Evolutionary conservation across 2,329 filamentous ascomycete genomes (phyloP), one percentile per base, ranked within the genome.

Genomic region (Exophiala oligosperma): DNA sequence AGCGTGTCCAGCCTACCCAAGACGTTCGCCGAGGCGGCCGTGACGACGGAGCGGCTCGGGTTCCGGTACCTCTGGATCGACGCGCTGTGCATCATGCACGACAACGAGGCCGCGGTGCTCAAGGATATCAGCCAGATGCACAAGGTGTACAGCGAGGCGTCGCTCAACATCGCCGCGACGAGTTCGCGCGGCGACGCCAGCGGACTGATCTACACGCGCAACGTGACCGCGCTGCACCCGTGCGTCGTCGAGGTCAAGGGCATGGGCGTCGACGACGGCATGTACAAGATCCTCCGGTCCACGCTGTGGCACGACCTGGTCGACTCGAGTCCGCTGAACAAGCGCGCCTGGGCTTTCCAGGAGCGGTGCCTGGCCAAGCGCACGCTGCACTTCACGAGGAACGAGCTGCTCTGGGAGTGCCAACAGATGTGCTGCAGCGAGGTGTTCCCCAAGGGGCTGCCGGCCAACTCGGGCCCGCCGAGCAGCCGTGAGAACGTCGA

Each of bases 381-480:
- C 17, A 68, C 65, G n/a, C 56, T 69, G 9, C 66, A 68, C 54
- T 69, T 68, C 52, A 67, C 64, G 23, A 51, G 62, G 12, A 66
- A 64, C 47, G 66, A 68, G 51, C 49, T 68, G 9, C 53, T 68
- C 4, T 67, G 67, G 63, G 67, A 68, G 55, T 76, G 74, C 29
- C 60, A 64, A 43, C 61, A 67, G 54, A 66, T 62, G 61, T 64
- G 65, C 52, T 65, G 65, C 50, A 64, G 60, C 17, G 65, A 67
- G 54, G 65, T 67, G 47, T 67, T 66, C 43, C 65, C 65, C 29
- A 65, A 67, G 52, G 65, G 65, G n/a, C 57, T 67, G 21, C 65
- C 65, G 12, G 64, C 63, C 5, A 66, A 64, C 2, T 63, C 62
- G 60, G 54, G 60, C 8, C 56, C 57, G 12, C 61, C 59, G 17